Percentiles rank a stretch among this genome's conserved stretches.
phyloP scores from a whole-genome alignment of 345 rosid genomes.

The Hibiscus trionum region DNA sequence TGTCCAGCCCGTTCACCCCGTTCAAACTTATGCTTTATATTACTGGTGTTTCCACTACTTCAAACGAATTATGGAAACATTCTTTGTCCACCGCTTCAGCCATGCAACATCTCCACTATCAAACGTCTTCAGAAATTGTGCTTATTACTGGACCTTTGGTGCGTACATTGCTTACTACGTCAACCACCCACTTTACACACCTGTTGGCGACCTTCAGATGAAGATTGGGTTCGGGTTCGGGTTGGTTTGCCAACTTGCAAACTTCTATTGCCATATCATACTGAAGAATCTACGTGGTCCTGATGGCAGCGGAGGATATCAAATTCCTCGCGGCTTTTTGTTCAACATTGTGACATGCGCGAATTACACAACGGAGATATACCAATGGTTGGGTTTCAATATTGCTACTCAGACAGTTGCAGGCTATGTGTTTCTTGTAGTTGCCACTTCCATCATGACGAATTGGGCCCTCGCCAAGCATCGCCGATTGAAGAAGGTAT shows the following conservation, averaged over 20 bases:
- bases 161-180: conserved; percentile 79
- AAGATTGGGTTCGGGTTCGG: conserved; percentile 88
- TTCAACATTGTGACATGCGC: conserved; percentile 95
- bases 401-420: conserved; percentile 92
- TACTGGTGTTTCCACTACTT: conserved; percentile 96
- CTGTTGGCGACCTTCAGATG: conserved; percentile 82
- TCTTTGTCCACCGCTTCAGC: conserved; percentile 85
- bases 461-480: conserved; percentile 99
- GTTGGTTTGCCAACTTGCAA: conserved; percentile 64
- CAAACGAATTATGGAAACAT: conserved; percentile 92
- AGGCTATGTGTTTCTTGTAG: conserved; percentile 74
- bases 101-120: conserved; percentile 89
- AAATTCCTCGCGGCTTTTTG: conserved; percentile 83
- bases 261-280: conserved; percentile 83
- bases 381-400: conserved; percentile 97
- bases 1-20: conserved; percentile 49
- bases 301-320: conserved; percentile 73
- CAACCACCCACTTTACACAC: conserved; percentile 92
- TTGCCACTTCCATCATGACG: conserved; percentile 80
- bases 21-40: conserved; percentile 88
- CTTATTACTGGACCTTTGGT: conserved; percentile 93
- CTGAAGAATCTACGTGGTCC: conserved; percentile 72
- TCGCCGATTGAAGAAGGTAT: conserved; percentile 82
- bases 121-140: conserved; percentile 90
- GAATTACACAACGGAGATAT: conserved; percentile 89